Conservation (phyloP, 75 land plant species). For the Ceratopteris richardii region DNA sequence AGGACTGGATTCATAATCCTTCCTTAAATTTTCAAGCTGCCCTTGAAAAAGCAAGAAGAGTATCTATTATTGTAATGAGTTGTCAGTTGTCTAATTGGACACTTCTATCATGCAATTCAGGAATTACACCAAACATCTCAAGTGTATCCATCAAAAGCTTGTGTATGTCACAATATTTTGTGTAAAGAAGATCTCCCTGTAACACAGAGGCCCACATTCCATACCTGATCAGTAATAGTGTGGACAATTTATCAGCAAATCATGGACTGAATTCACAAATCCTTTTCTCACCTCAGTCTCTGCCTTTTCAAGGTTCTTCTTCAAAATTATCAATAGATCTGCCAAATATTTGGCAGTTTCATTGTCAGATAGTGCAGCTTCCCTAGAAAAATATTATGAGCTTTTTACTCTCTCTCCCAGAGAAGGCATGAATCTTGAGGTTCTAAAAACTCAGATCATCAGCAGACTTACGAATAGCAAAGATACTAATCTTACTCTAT, state of each 20-base stretch:
- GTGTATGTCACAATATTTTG: conserved; percentile 2
- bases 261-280: background rate
- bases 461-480: too few species aligned
- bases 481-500: background rate
- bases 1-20: too few species aligned
- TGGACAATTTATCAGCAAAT: background rate
- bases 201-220: background rate
- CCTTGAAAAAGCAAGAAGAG: too few species aligned
- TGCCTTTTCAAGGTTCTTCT: conserved; percentile 3
- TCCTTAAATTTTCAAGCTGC: too few species aligned
- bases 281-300: conserved; percentile 2
- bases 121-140: conserved; percentile 1
- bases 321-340: conserved; percentile 1
- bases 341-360: background rate
- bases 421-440: too few species aligned
- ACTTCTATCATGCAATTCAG: background rate
- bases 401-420: too few species aligned
- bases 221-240: background rate
- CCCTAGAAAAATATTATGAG: background rate
- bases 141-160: conserved; percentile 8
- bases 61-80: too few species aligned
- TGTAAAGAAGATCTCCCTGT: conserved; percentile 2
- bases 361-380: conserved; percentile 4
- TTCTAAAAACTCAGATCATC: too few species aligned
- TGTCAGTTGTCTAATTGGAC: background rate